Conservation (phyloP, 805 yeast genomes). For the Ogataea glucozyma region DNA sequence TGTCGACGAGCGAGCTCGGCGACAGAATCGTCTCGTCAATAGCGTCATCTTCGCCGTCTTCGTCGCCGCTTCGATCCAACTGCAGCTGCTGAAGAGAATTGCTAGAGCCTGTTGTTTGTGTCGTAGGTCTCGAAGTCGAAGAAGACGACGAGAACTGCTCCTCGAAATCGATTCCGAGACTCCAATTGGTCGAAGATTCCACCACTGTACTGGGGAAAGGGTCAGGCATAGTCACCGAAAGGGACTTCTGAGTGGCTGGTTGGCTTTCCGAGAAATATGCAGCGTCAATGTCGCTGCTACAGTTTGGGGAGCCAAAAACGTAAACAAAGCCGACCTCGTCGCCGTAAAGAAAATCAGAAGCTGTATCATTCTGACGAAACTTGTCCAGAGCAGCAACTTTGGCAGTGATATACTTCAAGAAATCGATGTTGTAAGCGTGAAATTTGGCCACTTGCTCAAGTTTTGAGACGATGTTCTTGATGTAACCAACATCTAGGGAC, state of each 20-base stretch:
- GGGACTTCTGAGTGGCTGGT: background rate
- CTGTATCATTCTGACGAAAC: constrained; percentile 2
- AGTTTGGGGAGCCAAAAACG: background rate
- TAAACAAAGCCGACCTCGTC: constrained; percentile 7
- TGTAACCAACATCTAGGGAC: constrained; percentile 5
- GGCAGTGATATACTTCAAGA: constrained; percentile 7
- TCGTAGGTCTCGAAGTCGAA: too few species aligned
- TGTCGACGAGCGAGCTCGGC: too few species aligned
- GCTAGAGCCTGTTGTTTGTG: too few species aligned
- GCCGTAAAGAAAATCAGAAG: constrained; percentile 4
- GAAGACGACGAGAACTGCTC: too few species aligned
- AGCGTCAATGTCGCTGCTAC: background rate
- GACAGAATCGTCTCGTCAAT: too few species aligned
- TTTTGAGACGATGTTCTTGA: constrained; percentile 14
- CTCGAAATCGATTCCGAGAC: too few species aligned
- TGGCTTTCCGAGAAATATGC: background rate
- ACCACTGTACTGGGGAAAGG: too few species aligned
- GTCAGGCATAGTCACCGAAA: background rate
- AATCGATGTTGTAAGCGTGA: constrained; percentile 4
- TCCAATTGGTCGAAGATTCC: too few species aligned
- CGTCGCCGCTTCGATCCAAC: too few species aligned
- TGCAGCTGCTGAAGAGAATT: too few species aligned
- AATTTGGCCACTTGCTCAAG: constrained; percentile 14
- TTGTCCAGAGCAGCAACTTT: constrained; percentile 10
- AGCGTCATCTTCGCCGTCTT: too few species aligned